Base-by-base conservation (phyloP, 257 asterid species). In the Linderniella brevidens region DNA sequence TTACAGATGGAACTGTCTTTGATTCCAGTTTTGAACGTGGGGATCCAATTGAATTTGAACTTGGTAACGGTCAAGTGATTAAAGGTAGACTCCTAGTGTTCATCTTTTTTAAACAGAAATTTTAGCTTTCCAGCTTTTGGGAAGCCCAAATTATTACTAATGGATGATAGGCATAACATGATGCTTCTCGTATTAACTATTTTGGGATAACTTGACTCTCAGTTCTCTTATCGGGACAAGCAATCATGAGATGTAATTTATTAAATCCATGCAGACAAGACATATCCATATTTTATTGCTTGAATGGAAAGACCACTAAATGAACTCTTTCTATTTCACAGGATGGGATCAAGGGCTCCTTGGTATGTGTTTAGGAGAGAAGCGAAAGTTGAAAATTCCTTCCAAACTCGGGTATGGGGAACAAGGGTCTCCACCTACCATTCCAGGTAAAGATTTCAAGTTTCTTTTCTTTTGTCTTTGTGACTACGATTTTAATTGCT, bases 341-440 rank as follows among this genome's bases (percentile, higher is more conserved):
- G 99, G 99, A 66, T 90, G 99, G 99, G 99, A 90, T 72, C 99
- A 85, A 69, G 99, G 96, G 41, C 60, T 90, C 17, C 57, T 86
- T 14, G 93, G 96, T 40, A 84, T 84, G 92, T 90, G 99, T 66
- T 66, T 90, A 46, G 96, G 96, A 29, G 99, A 90, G 78, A 85
- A 81, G 70, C 61, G 99, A 35, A 90, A 85, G 77, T 65, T 85
- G 80, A 78, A 77, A 60, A 90, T 90, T 46, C 99, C 99, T 35
- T 64, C 99, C 43, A 85, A 81, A 69, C 93, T 85, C 25, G 99
- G 94, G 62, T 90, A 90, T 48, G 99, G 99, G 5, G 99, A 85
- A 0, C 80, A 72, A 51, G 99, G 99, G n/a, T 66, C 92, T 52
- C 99, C 99, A 17, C 99, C 99, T 41, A 73, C 69, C 42, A 90